phyloP scores from a whole-genome alignment of 2,329 filamentous ascomycete genomes.

The Neonectria magnoliae region DNA sequence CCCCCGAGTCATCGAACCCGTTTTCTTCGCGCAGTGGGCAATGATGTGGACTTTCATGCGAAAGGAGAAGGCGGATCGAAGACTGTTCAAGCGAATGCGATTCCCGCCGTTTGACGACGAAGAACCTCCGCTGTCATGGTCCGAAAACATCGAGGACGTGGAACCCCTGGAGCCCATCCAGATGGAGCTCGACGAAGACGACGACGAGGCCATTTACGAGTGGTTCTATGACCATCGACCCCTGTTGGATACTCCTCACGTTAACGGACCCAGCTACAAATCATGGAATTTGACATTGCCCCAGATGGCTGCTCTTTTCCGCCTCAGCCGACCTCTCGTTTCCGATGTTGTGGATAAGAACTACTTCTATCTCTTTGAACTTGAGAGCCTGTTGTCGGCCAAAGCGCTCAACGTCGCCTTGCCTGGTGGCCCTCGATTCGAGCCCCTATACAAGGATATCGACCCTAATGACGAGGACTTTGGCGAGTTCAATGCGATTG shows the following conservation, averaged over 20 bases:
- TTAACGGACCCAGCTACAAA: conserved; percentile 97
- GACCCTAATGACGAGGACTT: conserved; percentile 99
- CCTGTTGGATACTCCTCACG: conserved; percentile 88
- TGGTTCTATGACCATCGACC: conserved; percentile 98
- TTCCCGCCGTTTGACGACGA: conserved; percentile 99
- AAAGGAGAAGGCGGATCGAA: conserved; percentile 93
- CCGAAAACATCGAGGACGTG: conserved; percentile 98
- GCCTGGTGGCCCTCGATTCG: conserved; percentile 95
- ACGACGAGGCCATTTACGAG: conserved; percentile 90
- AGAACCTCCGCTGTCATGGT: conserved; percentile 96
- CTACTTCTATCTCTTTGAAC: conserved; percentile 97
- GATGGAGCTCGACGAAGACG: conserved; percentile 95
- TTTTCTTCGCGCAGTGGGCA: conserved; percentile 98
- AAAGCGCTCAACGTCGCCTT: conserved; percentile 98
- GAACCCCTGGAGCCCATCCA: conserved; percentile 97
- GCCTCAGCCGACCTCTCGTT: conserved; percentile 87
- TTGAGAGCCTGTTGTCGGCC: conserved; percentile 93
- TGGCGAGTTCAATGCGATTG: conserved; percentile 99
- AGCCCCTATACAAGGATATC: conserved; percentile 97
- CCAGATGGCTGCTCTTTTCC: conserved; percentile 96
- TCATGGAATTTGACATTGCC: conserved; percentile 91
- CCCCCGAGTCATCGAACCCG: conserved; percentile 94
- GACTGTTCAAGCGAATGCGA: conserved; percentile 98
- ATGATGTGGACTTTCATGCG: conserved; percentile 99
- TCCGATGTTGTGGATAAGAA: conserved; percentile 96